Conservation (phyloP, 2,329 filamentous ascomycete species). For the Ophiostoma sp. region DNA sequence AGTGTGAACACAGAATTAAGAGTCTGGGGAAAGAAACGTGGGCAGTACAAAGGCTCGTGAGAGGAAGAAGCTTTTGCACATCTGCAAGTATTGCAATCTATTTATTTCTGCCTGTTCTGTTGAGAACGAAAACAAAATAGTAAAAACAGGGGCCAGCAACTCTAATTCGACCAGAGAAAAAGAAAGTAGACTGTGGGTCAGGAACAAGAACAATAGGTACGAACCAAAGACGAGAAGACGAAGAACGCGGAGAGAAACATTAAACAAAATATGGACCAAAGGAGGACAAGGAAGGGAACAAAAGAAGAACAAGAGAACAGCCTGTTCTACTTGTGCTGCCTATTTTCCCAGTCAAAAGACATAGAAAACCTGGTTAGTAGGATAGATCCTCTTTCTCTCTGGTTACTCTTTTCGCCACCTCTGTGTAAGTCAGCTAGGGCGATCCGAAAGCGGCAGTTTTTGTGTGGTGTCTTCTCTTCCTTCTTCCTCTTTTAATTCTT, state of each 20-base stretch:
- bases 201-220: background rate
- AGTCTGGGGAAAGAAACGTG: background rate
- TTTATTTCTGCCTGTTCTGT: background rate
- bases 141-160: background rate
- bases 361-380: conserved; percentile 1
- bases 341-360: background rate
- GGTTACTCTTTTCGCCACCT: background rate
- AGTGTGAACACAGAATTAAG: background rate
- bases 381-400: background rate
- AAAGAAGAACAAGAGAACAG: background rate
- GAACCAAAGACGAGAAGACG: background rate
- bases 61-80: background rate
- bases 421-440: conserved; percentile 8
- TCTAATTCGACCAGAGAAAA: background rate
- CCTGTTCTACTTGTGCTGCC: conserved; percentile 3
- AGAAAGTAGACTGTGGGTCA: background rate
- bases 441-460: conserved; percentile 17
- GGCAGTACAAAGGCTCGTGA: background rate
- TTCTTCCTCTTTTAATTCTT: background rate
- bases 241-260: background rate
- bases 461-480: background rate
- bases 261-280: background rate
- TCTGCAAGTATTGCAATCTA: background rate
- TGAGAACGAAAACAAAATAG: background rate
- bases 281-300: background rate